phyloP scores from a whole-genome alignment of 108 stramenopile genomes.

The Fragilaria radians region DNA sequence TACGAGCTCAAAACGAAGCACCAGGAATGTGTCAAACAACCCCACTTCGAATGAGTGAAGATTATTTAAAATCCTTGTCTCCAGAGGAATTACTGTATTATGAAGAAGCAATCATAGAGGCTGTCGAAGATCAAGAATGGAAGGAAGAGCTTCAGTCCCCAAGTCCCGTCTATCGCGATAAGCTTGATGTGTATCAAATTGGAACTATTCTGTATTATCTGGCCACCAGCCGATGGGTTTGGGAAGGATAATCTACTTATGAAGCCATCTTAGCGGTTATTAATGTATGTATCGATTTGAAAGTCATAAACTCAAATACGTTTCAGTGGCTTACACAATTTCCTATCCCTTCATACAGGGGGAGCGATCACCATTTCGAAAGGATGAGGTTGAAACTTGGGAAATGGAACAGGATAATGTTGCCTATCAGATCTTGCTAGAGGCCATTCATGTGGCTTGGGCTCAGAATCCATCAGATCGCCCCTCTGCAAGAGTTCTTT shows the following conservation, averaged over 20 bases:
- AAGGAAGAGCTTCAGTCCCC: too few species aligned
- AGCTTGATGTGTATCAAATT: constrained; percentile 57
- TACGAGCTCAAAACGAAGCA: too few species aligned
- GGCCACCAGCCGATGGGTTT: constrained; percentile 13
- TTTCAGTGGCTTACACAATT: too few species aligned
- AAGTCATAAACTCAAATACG: too few species aligned
- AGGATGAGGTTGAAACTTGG: constrained; percentile 22
- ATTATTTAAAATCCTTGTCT: too few species aligned
- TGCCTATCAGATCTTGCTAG: constrained; percentile 37
- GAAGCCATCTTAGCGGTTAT: too few species aligned
- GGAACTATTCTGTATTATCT: constrained; percentile 62
- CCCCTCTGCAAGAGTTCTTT: constrained; percentile 37
- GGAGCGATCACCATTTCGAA: constrained; percentile 37
- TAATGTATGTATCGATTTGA: too few species aligned
- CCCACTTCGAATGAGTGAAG: too few species aligned
- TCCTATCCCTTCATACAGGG: constrained; percentile 20
- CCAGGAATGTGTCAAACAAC: too few species aligned
- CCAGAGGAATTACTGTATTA: too few species aligned
- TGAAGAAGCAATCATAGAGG: too few species aligned
- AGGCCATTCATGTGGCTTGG: constrained; percentile 50
- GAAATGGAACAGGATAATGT: constrained; percentile 24
- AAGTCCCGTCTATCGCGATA: constrained; percentile 33
- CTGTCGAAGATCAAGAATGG: too few species aligned
- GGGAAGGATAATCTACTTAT: background rate
- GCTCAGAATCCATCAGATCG: constrained; percentile 33